Evolutionary conservation across 306 rosid genomes (phyloP), one percentile per base, ranked within the genome.

Genomic region (Quercus rubra): DNA sequence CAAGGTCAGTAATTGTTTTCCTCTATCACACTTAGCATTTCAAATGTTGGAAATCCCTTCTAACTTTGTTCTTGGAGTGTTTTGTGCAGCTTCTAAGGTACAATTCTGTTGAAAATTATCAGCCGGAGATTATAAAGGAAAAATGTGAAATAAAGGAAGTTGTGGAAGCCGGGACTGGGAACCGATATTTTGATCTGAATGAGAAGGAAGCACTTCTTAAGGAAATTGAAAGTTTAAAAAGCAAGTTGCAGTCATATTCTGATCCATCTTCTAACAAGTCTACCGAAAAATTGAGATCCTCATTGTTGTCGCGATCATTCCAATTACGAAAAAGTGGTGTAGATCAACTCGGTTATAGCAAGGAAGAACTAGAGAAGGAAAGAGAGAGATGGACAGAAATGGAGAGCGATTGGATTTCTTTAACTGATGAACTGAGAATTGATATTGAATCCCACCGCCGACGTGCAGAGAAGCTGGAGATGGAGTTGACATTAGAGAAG

Each of bases 401-500:
- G 97, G 99, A 95, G 86, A 91, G 99, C 54, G 98, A 95, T 61
- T 91, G 99, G 99, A 95, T 95, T 79, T 93, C 93, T 63, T 86
- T 95, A 49, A 95, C 99, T 28, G 99, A 95, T 73, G 99, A 93
- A 75, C 89, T 93, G 70, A 86, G 98, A 80, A 86, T 93, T 76
- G 98, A 96, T 63, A 87, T 96, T 28, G 96, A 91, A 61, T 81
- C 92, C 35, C 88, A 51, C 74, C 92, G 99, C 4, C 78, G 79
- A 56, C 85, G 86, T 12, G 94, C 89, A 27, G 96, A 93, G 85
- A 89, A 82, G 79, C 89, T 85, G 70, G 99, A 93, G 82, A 78
- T 77, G 87, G 97, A 96, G 61, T 62, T 96, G 84, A 88, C 43
- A 72, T 46, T 78, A 56, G 96, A 96, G 87, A 96, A 91, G 90